Evolutionary conservation across 495 filamentous ascomycete species (phyloP).

Genomic region (Aspergillus baeticus): DNA sequence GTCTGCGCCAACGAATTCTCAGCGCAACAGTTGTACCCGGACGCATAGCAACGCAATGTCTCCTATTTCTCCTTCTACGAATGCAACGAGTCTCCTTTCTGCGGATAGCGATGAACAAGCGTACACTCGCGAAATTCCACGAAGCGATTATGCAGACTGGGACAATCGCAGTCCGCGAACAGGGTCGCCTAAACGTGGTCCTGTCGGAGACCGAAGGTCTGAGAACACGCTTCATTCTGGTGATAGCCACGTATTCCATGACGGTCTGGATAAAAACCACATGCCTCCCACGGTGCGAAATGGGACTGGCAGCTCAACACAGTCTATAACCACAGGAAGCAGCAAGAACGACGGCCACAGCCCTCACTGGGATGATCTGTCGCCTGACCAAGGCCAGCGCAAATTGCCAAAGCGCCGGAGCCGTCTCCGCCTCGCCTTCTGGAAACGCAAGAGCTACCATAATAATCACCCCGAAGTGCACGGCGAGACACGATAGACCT

Average conservation of each 20-base stretch:
- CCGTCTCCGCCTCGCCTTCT: constrained; percentile 46
- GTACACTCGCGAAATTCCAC: constrained; percentile 26
- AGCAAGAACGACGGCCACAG: constrained; percentile 29
- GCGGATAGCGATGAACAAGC: constrained; percentile 49
- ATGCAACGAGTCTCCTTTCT: constrained; percentile 51
- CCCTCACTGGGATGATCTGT: constrained; percentile 23
- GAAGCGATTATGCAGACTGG: constrained; percentile 26
- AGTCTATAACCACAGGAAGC: constrained; percentile 31
- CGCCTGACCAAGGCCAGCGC: constrained; percentile 15
- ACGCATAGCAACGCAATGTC: constrained; percentile 47
- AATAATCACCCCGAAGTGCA: constrained; percentile 36
- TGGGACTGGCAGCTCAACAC: constrained; percentile 29
- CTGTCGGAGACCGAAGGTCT: background rate
- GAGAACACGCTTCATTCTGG: constrained; percentile 10
- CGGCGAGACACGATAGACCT: constrained; percentile 32
- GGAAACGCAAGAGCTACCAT: constrained; percentile 40
- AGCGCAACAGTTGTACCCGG: constrained; percentile 44
- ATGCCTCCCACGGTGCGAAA: constrained; percentile 22
- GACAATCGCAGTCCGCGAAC: constrained; percentile 11
- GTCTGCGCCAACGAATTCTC: constrained; percentile 36
- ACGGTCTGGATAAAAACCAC: constrained; percentile 29
- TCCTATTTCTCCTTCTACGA: constrained; percentile 48
- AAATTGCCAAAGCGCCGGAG: constrained; percentile 40
- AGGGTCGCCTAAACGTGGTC: constrained; percentile 16
- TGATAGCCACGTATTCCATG: constrained; percentile 17